Percentiles rank a stretch among this genome's conserved stretches.
These are phyloP conservation scores for Fusarium nygamai DNA, from an alignment of 2,329 filamentous ascomycete species.

Conservation along the genomic window DNA sequence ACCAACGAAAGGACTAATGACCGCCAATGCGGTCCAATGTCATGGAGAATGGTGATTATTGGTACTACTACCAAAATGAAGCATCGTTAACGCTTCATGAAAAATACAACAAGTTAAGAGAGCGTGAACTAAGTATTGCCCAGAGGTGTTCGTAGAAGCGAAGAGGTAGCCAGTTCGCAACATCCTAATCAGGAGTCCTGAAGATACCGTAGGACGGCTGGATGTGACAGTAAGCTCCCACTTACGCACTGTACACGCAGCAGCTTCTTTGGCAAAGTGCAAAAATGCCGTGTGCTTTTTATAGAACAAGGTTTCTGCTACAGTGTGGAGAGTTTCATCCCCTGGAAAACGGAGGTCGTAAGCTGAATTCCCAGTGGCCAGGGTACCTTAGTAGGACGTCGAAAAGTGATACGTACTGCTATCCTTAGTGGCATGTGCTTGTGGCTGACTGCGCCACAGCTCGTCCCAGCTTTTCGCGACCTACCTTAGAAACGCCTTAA, in stretches of 20 bases:
- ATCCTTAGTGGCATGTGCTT: constrained; percentile 31
- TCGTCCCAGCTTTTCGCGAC: constrained; percentile 32
- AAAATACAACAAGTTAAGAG: neutral
- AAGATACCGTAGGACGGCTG: constrained; percentile 13
- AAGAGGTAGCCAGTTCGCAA: constrained; percentile 29
- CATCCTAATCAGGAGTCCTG: constrained; percentile 38
- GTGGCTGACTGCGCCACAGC: constrained; percentile 43
- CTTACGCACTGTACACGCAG: constrained; percentile 32
- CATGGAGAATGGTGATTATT: constrained; percentile 21
- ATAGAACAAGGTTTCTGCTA: constrained; percentile 34
- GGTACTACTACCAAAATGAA: constrained; percentile 12
- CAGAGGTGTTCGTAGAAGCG: constrained; percentile 13
- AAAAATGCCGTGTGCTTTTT: constrained; percentile 30
- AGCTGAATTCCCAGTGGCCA: constrained; percentile 6
- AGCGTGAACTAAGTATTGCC: constrained; percentile 18
- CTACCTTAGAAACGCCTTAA: constrained; percentile 18
- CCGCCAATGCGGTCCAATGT: constrained; percentile 39
- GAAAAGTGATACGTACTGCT: neutral
- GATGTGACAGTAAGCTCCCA: constrained; percentile 20
- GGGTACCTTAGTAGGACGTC: neutral
- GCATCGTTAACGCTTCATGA: constrained; percentile 33
- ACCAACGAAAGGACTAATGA: constrained; percentile 27
- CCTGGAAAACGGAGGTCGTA: constrained; percentile 27
- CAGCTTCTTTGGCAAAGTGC: neutral
- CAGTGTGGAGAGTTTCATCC: constrained; percentile 35